Base-by-base conservation (phyloP, 805 yeast species). In the Cyberlindnera mycetangii region DNA sequence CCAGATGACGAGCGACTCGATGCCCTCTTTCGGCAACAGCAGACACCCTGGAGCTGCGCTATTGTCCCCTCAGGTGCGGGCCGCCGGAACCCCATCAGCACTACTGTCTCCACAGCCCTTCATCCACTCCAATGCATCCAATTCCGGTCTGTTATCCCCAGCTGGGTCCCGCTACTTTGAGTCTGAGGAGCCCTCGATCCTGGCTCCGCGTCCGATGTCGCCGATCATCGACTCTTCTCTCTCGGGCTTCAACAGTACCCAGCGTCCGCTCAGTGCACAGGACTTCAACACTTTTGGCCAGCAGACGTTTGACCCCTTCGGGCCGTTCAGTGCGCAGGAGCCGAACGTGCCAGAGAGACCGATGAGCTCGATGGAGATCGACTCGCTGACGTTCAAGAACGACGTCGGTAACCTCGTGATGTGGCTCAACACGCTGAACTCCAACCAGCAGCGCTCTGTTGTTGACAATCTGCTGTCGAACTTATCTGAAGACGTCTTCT, bases 381-480 rank as follows among this genome's bases (percentile, higher is more conserved):
- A 60, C 30, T 58, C 61, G 3, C 35, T 52, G 14, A 69, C 70
- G 46, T 76, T 76, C 55, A 73, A 71, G 51, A 73, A 66, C 56
- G 83, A 79, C 52, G 67, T 79, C 55, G 66, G 71, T 43, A 71
- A 70, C 49, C 66, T 75, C 50, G 69, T 75, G 50, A 67, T 65
- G 48, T 78, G 82, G 82, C 65, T 76, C 48, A 70, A 70, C 41
- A 67, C 66, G 50, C 66, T 80, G 59, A 68, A 66, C 38, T 70
- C 76, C n/a, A 70, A 69, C 37, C 83, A 79, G 49, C 76, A 70
- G 51, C 66, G 74, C 44, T 65, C 75, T 39, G 74, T 78, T 61
- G 68, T 78, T 47, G 84, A 79, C 53, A 74, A 76, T 56, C 62
- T 79, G 59, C 66, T 81, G 47, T 65, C 71, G 37, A 67, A 68